Evolutionary conservation across 1,139 yeast genomes (phyloP).

Genomic region (Kodamaea sp.): DNA sequence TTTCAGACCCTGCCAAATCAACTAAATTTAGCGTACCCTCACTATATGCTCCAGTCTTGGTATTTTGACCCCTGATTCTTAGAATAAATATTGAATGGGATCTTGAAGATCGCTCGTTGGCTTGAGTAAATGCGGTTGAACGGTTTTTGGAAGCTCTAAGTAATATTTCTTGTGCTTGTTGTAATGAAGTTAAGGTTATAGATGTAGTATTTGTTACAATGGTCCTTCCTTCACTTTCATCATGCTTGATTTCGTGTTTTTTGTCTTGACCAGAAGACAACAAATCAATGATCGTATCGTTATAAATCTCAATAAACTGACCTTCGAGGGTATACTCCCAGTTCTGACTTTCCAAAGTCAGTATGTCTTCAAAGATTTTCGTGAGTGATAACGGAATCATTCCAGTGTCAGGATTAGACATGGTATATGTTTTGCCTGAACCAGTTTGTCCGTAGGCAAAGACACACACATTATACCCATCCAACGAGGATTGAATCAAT

Average conservation of each 20-base stretch:
- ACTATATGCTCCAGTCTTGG: conserved; percentile 48
- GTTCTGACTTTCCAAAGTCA: conserved; percentile 51
- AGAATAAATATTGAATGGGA: conserved; percentile 75
- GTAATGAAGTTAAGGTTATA: conserved; percentile 46
- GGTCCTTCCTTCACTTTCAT: conserved; percentile 53
- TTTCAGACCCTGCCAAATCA: conserved; percentile 89
- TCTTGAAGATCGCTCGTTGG: conserved; percentile 76
- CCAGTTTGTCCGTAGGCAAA: conserved; percentile 99
- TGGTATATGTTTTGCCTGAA: conserved; percentile 91
- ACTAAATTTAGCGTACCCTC: conserved; percentile 71
- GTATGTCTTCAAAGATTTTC: conserved; percentile 67
- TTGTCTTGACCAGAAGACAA: conserved; percentile 32
- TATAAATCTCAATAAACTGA: conserved; percentile 87
- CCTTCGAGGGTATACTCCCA: conserved; percentile 72
- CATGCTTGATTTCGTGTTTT: conserved; percentile 77
- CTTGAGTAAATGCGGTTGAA: conserved; percentile 78
- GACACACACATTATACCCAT: conserved; percentile 90
- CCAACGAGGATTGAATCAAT: conserved; percentile 82
- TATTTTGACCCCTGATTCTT: conserved; percentile 56
- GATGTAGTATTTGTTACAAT: conserved; percentile 60
- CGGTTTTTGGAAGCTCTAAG: conserved; percentile 60
- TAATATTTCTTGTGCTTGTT: conserved; percentile 54
- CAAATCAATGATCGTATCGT: conserved; percentile 76
- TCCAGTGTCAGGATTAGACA: conserved; percentile 75
- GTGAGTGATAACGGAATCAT: conserved; percentile 78